These are phyloP conservation scores for Trematosphaeria pertusa DNA, from an alignment of 2,329 filamentous ascomycete genomes.

Conservation along the genomic window DNA sequence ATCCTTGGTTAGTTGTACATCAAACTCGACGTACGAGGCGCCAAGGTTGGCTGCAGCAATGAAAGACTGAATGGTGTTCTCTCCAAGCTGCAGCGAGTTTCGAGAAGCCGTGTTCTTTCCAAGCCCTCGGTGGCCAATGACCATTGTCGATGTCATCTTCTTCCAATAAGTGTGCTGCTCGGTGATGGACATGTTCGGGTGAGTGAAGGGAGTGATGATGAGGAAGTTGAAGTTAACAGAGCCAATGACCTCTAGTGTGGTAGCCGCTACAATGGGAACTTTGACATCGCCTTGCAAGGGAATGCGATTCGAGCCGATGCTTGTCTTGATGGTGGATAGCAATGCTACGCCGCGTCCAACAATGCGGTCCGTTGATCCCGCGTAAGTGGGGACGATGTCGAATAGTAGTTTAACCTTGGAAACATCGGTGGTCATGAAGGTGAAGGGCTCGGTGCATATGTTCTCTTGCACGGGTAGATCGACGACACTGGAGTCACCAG, in stretches of 20 bases:
- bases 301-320: slow-evolving; percentile 84
- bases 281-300: slow-evolving; percentile 91
- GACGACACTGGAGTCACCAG: slow-evolving; percentile 85
- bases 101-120: slow-evolving; percentile 89
- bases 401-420: slow-evolving; percentile 88
- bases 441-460: slow-evolving; percentile 89
- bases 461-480: slow-evolving; percentile 95
- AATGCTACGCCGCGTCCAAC: slow-evolving; percentile 89
- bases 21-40: slow-evolving; percentile 75
- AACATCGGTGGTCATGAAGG: slow-evolving; percentile 81
- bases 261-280: slow-evolving; percentile 86
- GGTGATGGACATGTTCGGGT: slow-evolving; percentile 91
- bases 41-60: slow-evolving; percentile 95
- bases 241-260: slow-evolving; percentile 86
- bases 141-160: slow-evolving; percentile 86
- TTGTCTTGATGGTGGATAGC: slow-evolving; percentile 83
- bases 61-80: slow-evolving; percentile 95
- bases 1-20: slow-evolving; percentile 98
- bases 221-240: slow-evolving; percentile 97
- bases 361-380: slow-evolving; percentile 78
- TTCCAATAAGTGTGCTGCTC: slow-evolving; percentile 96
- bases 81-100: slow-evolving; percentile 89
- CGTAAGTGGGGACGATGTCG: slow-evolving; percentile 94
- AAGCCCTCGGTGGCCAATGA: slow-evolving; percentile 73
- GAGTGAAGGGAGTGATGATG: slow-evolving; percentile 90